Evolutionary conservation across 495 filamentous ascomycete species (phyloP).

Genomic region (Penicillium samsonianum): DNA sequence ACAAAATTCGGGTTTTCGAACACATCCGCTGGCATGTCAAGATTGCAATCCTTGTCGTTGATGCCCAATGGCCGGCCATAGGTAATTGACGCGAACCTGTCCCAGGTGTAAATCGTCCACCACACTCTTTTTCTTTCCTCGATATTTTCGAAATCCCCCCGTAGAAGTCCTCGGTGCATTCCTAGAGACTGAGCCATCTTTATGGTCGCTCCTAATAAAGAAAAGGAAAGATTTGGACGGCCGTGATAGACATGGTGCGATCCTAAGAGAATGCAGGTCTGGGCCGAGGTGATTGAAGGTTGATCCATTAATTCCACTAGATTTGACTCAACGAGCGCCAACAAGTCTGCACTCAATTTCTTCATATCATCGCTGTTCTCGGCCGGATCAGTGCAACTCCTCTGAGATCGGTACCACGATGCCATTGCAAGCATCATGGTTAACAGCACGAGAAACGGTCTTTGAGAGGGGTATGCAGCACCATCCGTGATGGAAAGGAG

Average conservation of each 20-base stretch:
- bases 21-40: slow-evolving; percentile 33
- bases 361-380: slow-evolving; percentile 18
- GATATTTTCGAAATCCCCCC: slow-evolving; percentile 24
- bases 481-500: slow-evolving; percentile 32
- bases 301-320: slow-evolving; percentile 40
- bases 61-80: slow-evolving; percentile 39
- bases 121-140: slow-evolving; percentile 39
- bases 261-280: slow-evolving; percentile 38
- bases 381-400: neutral
- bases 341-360: slow-evolving; percentile 17
- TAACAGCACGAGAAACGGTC: slow-evolving; percentile 32
- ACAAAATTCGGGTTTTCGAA: slow-evolving; percentile 28
- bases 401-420: slow-evolving; percentile 36
- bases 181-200: slow-evolving; percentile 38
- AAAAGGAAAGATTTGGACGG: slow-evolving; percentile 36
- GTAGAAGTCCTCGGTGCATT: slow-evolving; percentile 28
- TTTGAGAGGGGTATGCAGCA: slow-evolving; percentile 26
- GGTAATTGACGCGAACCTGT: slow-evolving; percentile 38
- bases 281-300: slow-evolving; percentile 30
- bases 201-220: slow-evolving; percentile 37
- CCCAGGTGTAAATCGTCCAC: slow-evolving; percentile 45
- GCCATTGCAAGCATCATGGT: slow-evolving; percentile 34
- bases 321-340: slow-evolving; percentile 25
- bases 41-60: slow-evolving; percentile 40
- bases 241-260: slow-evolving; percentile 39